Evolutionary conservation across 805 yeast species (phyloP), one percentile per base, ranked within the genome.

Genomic region (Wickerhamomyces sydowiorum): DNA sequence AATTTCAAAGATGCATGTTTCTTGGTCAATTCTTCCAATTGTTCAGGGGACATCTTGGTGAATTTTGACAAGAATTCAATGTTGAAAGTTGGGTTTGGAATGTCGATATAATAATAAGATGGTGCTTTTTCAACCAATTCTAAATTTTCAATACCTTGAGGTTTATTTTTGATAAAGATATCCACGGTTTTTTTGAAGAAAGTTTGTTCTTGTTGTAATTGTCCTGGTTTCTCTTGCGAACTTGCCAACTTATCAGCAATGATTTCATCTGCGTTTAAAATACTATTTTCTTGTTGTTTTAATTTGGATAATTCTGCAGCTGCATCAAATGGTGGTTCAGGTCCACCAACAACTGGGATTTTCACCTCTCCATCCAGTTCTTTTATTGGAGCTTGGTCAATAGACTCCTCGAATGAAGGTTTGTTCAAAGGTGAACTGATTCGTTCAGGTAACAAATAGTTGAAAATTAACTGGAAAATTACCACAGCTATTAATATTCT

Each of bases 11-110:
- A 48, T 15, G 32, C 24, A 23, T 56, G 60, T 38, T 47, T 56
- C 6, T 20, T 35, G 29, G 40, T 41, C 32, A 56, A 37, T 21
- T 54, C 60, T 12, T 21, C 18, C 7, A 44, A 27, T 41, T 56
- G 60, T 2, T 38, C 52, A 4, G 47, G 44, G 8, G 44, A 35
- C 9, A 56, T 42, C 25, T 52, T 39, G 12, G 52, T 35, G 38
- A 48, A 45, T 5, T 38, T 18, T 2, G 37, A 18, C 4, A 56
- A 37, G 43, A 54, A 56, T 1, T 56, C 60, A 35, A 56, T 51
- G 10, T 49, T 54, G 50, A 56, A 56, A 1, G 60, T 52, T 38
- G 57, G 56, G 27, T 43, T 45, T 30, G 60, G 60, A 4, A 56
- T n/a, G 40, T 56, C 59, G 22, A 54, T 39, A 37, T 54, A 56